Evolutionary conservation across 148 eudicot species (phyloP), one percentile per base, ranked within the genome.

Genomic region (Dysphania ambrosioides): DNA sequence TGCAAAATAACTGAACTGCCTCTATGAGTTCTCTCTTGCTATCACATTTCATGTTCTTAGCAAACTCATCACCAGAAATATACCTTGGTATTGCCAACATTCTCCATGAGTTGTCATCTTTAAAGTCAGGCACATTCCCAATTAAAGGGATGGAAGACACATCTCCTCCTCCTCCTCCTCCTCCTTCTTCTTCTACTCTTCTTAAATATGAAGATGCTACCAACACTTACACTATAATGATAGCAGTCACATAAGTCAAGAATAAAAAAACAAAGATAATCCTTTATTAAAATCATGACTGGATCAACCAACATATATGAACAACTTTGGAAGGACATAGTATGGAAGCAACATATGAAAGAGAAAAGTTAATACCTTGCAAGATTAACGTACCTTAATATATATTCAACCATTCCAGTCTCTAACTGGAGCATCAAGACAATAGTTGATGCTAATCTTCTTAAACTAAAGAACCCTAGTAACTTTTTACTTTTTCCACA

Each of bases 381-480:
- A 77, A 79, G 74, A 82, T 90, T 88, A 79, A 87, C 87, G 23
- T 92, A 94, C 18, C 89, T 90, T 78, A 88, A 95, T 49, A 80
- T 74, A 70, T 86, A 83, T 41, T 92, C 98, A 78, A 87, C 72
- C 65, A 92, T 78, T 69, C 97, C 99, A 30, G 82, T 87, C 82
- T 95, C 99, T 69, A 95, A 70, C 62, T 92, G 82, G 69, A 95
- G 68, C 87, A 82, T 82, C 8, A 93, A 87, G 61, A 82, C 88
- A 79, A 92, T 86, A 70, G 77, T 82, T 32, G 69, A 80, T 81
- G 81, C 90, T 88, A 96, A 65, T 87, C 92, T 15, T 85, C 83
- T 16, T 68, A 74, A 65, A 86, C 55, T 67, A 77, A 19, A 6
- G 72, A 68, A 60, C 87, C 82, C 97, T 96, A 95, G 80, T 92